Evolutionary conservation across 1,139 yeast species (phyloP), one percentile per base, ranked within the genome.

Genomic region (Nakaseomyces nivariensis): DNA sequence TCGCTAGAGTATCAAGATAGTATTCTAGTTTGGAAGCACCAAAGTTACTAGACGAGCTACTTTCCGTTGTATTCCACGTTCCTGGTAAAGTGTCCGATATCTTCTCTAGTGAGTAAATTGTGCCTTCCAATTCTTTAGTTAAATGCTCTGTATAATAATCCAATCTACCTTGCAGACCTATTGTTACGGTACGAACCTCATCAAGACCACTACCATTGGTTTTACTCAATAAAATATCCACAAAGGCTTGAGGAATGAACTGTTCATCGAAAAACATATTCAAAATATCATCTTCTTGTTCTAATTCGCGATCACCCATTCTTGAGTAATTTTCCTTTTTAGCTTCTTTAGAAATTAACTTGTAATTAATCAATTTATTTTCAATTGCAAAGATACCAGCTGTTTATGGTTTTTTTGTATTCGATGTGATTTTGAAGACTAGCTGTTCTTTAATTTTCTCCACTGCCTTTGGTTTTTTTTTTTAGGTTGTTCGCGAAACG

Each of bases 71-170:
- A 7, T 53, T 25, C 61, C 60, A 58, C 2, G 64, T 56, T 34
- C 58, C 61, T 8, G 62, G 59, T 25, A 64, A 52, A 10, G 60
- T 50, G 43, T 62, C 66, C 4, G 67, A 60, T 24, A 64, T 55
- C 48, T 59, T 68, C 46, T 74, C 73, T 44, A 81, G 59, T 38
- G 67, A 67, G 47, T 69, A 71, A 52, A 82, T 69, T 48, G 74
- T 73, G 11, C 69, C 60, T 56, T 78, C 76, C 53, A 81, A 67
- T 52, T 78, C 78, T 25, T 66, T 67, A 0, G 81, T 73, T 17
- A 82, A 63, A 54, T 78, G 80, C 57, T 73, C 78, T 1, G 84
- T 77, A 56, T 79, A 77, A 61, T 74, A 80, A 60, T 83, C 87
- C 51, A 82, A 64, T 56, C 81, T 84, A 4, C 81, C 72, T 22